Percentiles rank a stretch among this genome's conserved stretches.
phyloP scores from a whole-genome alignment of 106 monocot species.

The Phalaenopsis aphrodite region DNA sequence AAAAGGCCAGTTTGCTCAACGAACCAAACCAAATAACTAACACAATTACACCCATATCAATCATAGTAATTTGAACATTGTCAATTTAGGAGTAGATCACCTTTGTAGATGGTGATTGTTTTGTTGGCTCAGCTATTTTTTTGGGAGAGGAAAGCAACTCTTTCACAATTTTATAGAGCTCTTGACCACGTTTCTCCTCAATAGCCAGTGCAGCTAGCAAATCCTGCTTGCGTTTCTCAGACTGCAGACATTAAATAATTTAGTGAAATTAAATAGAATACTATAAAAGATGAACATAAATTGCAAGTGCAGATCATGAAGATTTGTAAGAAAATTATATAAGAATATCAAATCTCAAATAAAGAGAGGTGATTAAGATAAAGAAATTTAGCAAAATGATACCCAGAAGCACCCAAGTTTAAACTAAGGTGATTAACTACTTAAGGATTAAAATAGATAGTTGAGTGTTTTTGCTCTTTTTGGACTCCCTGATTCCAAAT shows the following conservation, averaged over 20 bases:
- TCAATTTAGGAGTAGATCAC: conserved; percentile 25
- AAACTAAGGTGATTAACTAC: too few relatives aligned
- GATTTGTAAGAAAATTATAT: not conserved
- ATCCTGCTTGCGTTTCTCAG: conserved; percentile 87
- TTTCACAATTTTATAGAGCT: conserved; percentile 67
- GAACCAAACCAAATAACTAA: too few relatives aligned
- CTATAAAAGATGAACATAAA: not conserved
- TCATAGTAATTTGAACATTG: too few relatives aligned
- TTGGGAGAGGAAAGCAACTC: conserved; percentile 60
- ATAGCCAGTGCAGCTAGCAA: conserved; percentile 75
- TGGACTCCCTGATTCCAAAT: too few relatives aligned
- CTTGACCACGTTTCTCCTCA: conserved; percentile 81
- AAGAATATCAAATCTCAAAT: not conserved
- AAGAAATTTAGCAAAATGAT: not conserved
- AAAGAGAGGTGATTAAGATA: not conserved
- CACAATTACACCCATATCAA: too few relatives aligned
- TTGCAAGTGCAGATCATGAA: not conserved
- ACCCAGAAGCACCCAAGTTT: not conserved
- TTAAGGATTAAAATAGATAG: too few relatives aligned
- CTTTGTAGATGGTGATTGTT: conserved; percentile 35
- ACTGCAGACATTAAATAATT: conserved; percentile 31
- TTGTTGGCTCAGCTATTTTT: conserved; percentile 22
- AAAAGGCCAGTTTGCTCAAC: too few relatives aligned
- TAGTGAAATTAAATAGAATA: not conserved
- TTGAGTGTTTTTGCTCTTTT: too few relatives aligned